phyloP scores from a whole-genome alignment of 371 early-diverging fungal genomes.

The Batrachochytrium dendrobatidis region DNA sequence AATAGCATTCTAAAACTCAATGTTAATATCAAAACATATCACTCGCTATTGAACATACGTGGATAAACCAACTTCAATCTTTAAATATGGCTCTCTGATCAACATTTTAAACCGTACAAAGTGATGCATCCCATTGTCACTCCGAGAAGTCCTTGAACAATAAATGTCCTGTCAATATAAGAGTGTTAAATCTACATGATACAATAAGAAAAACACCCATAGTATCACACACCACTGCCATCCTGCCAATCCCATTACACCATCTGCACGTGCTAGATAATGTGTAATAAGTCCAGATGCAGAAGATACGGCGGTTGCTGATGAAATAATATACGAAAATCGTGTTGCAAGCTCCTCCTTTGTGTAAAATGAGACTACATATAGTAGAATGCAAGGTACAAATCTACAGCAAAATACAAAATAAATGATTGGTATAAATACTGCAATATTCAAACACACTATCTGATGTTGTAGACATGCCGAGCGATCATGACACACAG shows the following conservation, averaged over 20 bases:
- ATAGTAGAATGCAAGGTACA: constrained; percentile 19
- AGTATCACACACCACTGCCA: constrained; percentile 14
- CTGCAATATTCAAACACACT: too few relatives aligned
- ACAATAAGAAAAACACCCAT: not conserved
- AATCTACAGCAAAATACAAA: constrained; percentile 13
- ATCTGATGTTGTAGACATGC: not conserved
- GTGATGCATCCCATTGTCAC: constrained; percentile 4
- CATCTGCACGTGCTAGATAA: constrained; percentile 11
- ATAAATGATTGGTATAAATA: not conserved
- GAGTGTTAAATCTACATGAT: not conserved
- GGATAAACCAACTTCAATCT: not conserved
- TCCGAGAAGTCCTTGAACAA: constrained; percentile 11
- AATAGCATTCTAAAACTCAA: constrained; percentile 13
- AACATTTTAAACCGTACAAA: constrained; percentile 3
- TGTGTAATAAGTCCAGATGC: constrained; percentile 19
- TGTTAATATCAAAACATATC: not conserved
- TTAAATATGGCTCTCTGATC: not conserved
- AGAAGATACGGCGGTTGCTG: constrained; percentile 16
- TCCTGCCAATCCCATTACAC: constrained; percentile 7
- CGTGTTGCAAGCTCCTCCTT: constrained; percentile 24
- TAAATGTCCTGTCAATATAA: constrained; percentile 3
- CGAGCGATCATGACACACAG: not conserved
- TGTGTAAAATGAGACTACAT: constrained; percentile 25
- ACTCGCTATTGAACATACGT: constrained; percentile 8
- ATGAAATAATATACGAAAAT: constrained; percentile 19